Conservation (phyloP, 768 basidiomycete species). For the Collybiopsis confluens region DNA sequence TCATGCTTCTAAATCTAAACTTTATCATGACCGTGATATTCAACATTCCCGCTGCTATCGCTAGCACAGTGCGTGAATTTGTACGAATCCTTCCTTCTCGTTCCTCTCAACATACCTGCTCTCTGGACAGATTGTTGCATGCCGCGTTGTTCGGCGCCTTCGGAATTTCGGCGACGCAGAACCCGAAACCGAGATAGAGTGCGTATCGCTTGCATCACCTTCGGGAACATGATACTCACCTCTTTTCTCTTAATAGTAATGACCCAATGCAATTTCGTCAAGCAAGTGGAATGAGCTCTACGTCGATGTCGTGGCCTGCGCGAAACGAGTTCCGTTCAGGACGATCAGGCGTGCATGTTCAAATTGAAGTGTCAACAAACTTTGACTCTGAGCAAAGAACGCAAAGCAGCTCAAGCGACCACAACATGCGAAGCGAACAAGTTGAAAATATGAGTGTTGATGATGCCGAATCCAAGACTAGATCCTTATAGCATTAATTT, state of each 20-base stretch:
- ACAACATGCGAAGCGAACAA: too few species aligned
- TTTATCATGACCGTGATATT: slow-evolving; percentile 72
- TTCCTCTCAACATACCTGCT: slow-evolving; percentile 2
- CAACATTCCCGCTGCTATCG: slow-evolving; percentile 69
- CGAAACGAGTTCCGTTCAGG: slow-evolving; percentile 31
- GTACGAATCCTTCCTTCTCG: background rate
- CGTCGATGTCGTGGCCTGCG: slow-evolving; percentile 21
- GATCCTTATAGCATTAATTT: too few species aligned
- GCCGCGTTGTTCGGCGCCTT: slow-evolving; percentile 58
- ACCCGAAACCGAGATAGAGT: slow-evolving; percentile 55
- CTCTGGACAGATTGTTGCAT: slow-evolving; percentile 52
- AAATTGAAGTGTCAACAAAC: slow-evolving; percentile 17
- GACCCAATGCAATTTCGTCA: slow-evolving; percentile 35
- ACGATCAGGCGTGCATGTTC: slow-evolving; percentile 59
- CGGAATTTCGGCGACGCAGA: slow-evolving; percentile 50
- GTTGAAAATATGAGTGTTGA: too few species aligned
- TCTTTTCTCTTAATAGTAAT: too few species aligned
- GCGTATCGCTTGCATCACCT: too few species aligned
- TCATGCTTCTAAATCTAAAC: slow-evolving; percentile 67
- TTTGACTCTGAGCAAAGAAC: too few species aligned
- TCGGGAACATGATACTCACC: too few species aligned
- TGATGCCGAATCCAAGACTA: too few species aligned
- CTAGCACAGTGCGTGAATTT: slow-evolving; percentile 47
- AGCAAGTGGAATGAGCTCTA: slow-evolving; percentile 13
- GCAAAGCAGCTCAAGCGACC: too few species aligned